These are phyloP conservation scores for Suillus placidus DNA, from an alignment of 768 basidiomycete genomes.

Conservation along the genomic window DNA sequence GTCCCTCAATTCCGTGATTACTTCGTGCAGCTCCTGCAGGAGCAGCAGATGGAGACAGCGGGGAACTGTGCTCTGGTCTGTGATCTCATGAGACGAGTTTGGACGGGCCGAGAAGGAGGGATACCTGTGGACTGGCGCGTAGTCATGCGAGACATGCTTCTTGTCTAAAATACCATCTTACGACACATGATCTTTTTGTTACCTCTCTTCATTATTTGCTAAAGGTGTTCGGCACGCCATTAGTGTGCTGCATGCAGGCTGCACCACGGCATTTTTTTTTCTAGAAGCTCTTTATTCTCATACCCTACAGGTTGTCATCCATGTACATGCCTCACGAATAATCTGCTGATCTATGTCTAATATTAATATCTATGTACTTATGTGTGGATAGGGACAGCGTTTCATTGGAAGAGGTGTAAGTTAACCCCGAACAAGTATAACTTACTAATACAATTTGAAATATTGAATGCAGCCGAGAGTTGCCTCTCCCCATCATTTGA, in stretches of 20 bases:
- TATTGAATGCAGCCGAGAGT: no score
- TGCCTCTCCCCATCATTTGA: no score
- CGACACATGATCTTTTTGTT: not conserved
- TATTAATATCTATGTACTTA: not conserved
- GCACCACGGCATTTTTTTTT: not conserved
- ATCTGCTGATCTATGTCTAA: not conserved
- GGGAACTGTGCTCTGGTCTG: constrained; percentile 68
- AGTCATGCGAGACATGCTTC: constrained; percentile 56
- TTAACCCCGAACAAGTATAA: not conserved
- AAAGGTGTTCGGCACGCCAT: not conserved
- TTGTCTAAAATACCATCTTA: constrained; percentile 47
- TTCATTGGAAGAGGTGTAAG: no score
- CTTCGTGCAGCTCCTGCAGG: constrained; percentile 49
- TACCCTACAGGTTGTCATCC: not conserved
- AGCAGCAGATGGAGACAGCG: constrained; percentile 53
- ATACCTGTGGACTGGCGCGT: constrained; percentile 64
- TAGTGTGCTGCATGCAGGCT: not conserved
- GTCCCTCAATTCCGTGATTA: constrained; percentile 42
- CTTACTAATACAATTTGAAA: not conserved
- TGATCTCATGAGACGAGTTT: constrained; percentile 57
- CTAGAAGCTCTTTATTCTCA: not conserved
- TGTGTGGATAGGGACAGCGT: not conserved
- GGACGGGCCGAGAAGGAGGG: constrained; percentile 45
- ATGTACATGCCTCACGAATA: not conserved
- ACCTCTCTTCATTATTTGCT: not conserved